Base-by-base conservation (phyloP, 2,329 filamentous ascomycete species). In the Clonostachys byssicola region DNA sequence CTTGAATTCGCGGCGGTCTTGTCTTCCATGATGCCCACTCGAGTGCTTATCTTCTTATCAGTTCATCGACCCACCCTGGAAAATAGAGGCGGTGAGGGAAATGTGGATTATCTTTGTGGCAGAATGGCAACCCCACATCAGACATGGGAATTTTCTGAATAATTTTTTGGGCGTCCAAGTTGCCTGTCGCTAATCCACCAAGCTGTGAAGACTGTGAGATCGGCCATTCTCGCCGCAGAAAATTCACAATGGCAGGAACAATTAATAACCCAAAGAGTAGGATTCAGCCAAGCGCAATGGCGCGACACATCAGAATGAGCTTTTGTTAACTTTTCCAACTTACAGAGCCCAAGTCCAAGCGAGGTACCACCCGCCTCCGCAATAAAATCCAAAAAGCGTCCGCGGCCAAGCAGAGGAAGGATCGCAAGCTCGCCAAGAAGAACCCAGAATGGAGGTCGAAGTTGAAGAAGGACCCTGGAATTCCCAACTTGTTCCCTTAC, bases 351-450 rank as follows among this genome's bases (percentile, higher is more conserved):
- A 91, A 86, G 72, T 97, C 92, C 47, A 99, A 99, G 82, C 87
- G 94, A 68, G 83, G 81, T 56, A 84, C 92, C 41, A 88, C 92
- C 61, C 90, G 94, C 51, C 80, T 99, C 61, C 85, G 92, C 55
- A 86, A 96, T 75, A 96, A 95, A 73, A 97, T 99, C 69, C 83
- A 96, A 66, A 99, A 99, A 72, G 86, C 88, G 18, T 89, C 92
- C 46, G 82, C 82, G 40, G 85, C 89, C 52, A 99, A 99, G 76
- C 90, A 96, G 71, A 84, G 85, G 64, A 99, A 99, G 71, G 74
- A 84, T 52, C 86, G 85, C 63, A 97, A 96, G 77, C 77, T 84
- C 48, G 90, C 88, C 47, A 97, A 96, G 75, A 91, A 95, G 82
- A 96, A 96, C 67, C 92, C 94, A 34, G 84, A 96, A 89, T 97